phyloP scores from a whole-genome alignment of 805 yeast species.

The Yarrowia sp. region DNA sequence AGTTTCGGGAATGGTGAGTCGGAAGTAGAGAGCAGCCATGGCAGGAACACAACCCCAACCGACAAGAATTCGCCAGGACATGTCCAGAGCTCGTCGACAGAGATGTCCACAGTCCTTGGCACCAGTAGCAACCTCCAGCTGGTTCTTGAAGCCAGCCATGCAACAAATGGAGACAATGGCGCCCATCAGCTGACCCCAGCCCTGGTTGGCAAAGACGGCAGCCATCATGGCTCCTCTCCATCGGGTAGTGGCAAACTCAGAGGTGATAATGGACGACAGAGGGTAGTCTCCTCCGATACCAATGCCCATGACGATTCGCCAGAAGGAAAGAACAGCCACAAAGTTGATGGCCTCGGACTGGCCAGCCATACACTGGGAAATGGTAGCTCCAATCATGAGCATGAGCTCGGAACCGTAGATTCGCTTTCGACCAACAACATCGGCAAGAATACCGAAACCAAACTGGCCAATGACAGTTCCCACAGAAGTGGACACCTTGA shows the following conservation, averaged over 20 bases:
- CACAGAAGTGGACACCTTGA: slow-evolving; percentile 86
- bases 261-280: slow-evolving; percentile 81
- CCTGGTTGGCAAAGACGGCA: slow-evolving; percentile 94
- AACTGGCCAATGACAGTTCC: slow-evolving; percentile 92
- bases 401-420: slow-evolving; percentile 85
- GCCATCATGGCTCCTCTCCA: slow-evolving; percentile 99
- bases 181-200: slow-evolving; percentile 88
- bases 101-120: slow-evolving; percentile 58
- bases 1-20: slow-evolving; percentile 92
- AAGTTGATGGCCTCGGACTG: slow-evolving; percentile 66
- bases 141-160: slow-evolving; percentile 71
- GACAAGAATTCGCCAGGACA: slow-evolving; percentile 89
- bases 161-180: slow-evolving; percentile 78
- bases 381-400: slow-evolving; percentile 74
- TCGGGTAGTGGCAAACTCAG: slow-evolving; percentile 89
- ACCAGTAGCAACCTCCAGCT: slow-evolving; percentile 50
- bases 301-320: slow-evolving; percentile 86
- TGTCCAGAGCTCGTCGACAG: slow-evolving; percentile 82
- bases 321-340: slow-evolving; percentile 67
- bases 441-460: slow-evolving; percentile 79
- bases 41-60: slow-evolving; percentile 94
- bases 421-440: slow-evolving; percentile 76
- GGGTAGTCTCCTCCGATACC: slow-evolving; percentile 99
- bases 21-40: slow-evolving; percentile 67
- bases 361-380: slow-evolving; percentile 74